Evolutionary conservation across 768 basidiomycete genomes (phyloP), one percentile per base, ranked within the genome.

Genomic region (Inosperma sp.): DNA sequence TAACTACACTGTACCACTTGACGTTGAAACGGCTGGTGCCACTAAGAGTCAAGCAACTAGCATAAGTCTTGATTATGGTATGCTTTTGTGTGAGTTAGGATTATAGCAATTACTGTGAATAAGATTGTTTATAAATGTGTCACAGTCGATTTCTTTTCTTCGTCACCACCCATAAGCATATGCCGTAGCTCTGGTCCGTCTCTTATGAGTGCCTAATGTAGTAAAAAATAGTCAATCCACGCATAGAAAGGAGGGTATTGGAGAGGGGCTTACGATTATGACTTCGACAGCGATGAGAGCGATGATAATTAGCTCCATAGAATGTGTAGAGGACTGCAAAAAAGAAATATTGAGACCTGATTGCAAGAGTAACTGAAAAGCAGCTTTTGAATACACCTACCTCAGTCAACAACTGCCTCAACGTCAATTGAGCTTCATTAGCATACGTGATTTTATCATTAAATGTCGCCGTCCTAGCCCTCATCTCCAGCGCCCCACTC

Each of bases 231-330:
- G 39, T 23, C 36, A 55, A 47, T 19, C 52, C 54, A 26, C 5
- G n/a, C 17, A 27, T 5, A 7, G 40, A 14, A 34, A 12, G 1
- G 30, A 27, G 21, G 29, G 22, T n/a, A 10, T 27, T 27, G 42
- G 25, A 26, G 12, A 23, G 12, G 19, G 27, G 71, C 83, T 63
- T 60, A 93, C 93, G 43, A 96, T 87, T 59, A 92, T 74, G n/a
- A 93, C 92, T 66, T 95, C 93, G 9, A 96, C 91, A 0, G 93
- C 90, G 61, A 97, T 96, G 42, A 98, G 84, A 1, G 81, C 77
- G 57, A 97, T 98, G 64, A 97, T 97, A 55, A 97, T 88, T 4
- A 95, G 73, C 68, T 98, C 95, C 88, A 98, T 93, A 2, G 88
- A 83, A 61, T 96, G 91, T 2, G 78, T 81, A 4, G 88, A 90